Evolutionary conservation across 2,329 filamentous ascomycete species (phyloP).

Genomic region (Colletotrichum siamense): DNA sequence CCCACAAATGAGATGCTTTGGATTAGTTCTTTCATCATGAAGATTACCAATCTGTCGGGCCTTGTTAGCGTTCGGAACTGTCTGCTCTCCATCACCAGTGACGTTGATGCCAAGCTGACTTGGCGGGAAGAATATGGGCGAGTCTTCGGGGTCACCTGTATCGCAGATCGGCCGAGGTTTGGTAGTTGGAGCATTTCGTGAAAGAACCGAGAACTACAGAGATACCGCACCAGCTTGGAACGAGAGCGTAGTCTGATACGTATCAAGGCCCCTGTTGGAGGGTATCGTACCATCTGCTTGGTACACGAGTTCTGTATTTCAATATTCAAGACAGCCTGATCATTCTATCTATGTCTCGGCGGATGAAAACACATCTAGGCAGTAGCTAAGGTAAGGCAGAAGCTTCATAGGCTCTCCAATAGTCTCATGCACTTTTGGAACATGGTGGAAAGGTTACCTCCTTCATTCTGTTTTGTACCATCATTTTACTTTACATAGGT

Average conservation of each 20-base stretch:
- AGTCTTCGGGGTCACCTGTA: background rate
- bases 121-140: background rate
- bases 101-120: background rate
- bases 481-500: background rate
- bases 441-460: background rate
- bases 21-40: background rate
- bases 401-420: background rate
- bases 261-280: background rate
- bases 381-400: background rate
- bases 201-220: background rate
- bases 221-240: background rate
- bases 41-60: background rate
- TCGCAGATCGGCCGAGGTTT: background rate
- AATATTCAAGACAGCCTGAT: too few species aligned
- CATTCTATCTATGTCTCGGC: background rate
- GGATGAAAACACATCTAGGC: background rate
- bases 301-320: background rate
- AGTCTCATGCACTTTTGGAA: background rate
- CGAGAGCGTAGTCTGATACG: background rate
- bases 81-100: background rate
- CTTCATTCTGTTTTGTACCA: background rate
- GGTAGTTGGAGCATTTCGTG: background rate
- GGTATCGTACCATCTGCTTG: background rate
- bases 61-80: background rate
- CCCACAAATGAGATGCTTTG: background rate